Percentiles rank a stretch among this genome's conserved stretches.
Evolutionary conservation across 306 rosid species (phyloP).

Genomic region (Quercus dentata): DNA sequence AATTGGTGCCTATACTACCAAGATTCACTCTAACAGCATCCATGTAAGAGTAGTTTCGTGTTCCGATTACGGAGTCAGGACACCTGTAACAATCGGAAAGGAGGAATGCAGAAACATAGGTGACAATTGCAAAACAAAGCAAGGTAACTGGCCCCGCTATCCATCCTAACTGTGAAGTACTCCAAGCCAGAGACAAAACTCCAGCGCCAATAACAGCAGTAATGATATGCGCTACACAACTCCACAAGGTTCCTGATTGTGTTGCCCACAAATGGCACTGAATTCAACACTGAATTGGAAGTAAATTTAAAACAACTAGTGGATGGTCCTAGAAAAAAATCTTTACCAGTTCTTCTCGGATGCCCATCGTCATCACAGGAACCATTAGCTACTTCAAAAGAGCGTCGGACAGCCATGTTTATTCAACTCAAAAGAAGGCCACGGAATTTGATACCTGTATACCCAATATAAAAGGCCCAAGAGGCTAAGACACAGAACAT

Average conservation of each 20-base stretch:
- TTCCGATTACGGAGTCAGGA: conserved; percentile 47
- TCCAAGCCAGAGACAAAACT: conserved; percentile 75
- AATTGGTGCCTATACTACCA: conserved; percentile 32
- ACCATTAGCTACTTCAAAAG: conserved; percentile 41
- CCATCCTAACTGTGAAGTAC: conserved; percentile 71
- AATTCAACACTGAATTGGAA: conserved; percentile 20
- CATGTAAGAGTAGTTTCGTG: conserved; percentile 51
- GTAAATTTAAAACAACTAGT: not conserved
- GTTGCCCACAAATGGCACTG: conserved; percentile 5
- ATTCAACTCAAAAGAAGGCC: conserved; percentile 19
- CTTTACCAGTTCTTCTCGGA: conserved; percentile 56
- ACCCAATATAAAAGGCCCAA: conserved; percentile 5
- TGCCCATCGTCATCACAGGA: conserved; percentile 63
- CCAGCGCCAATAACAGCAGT: conserved; percentile 76
- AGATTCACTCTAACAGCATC: conserved; percentile 59
- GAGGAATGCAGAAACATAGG: conserved; percentile 49
- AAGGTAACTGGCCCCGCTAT: conserved; percentile 53
- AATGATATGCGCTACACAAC: conserved; percentile 64
- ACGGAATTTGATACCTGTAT: conserved; percentile 16
- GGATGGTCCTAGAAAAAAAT: not conserved
- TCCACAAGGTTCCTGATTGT: conserved; percentile 45
- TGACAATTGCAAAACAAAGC: conserved; percentile 50
- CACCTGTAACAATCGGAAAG: conserved; percentile 64
- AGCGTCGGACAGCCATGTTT: conserved; percentile 44
- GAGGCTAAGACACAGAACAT: not conserved